phyloP scores from a whole-genome alignment of 306 rosid species.

The Trifolium subterraneum region DNA sequence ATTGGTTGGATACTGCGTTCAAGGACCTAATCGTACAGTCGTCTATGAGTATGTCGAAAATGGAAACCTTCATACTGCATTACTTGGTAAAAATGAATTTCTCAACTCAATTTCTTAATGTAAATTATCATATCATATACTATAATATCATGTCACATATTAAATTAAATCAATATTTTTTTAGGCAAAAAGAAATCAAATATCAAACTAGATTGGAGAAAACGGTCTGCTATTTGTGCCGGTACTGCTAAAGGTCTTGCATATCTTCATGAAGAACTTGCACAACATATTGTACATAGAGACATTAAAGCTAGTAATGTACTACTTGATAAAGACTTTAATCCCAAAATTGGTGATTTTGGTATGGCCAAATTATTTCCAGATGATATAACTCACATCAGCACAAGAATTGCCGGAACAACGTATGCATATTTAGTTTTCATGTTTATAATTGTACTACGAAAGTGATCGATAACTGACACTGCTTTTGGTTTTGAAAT shows the following conservation, averaged over 20 bases:
- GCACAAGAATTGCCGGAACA: constrained; percentile 98
- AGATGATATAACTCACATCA: constrained; percentile 88
- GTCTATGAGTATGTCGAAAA: constrained; percentile 87
- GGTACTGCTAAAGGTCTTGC: constrained; percentile 83
- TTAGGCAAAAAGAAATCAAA: constrained; percentile 53
- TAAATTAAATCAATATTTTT: constrained; percentile 28
- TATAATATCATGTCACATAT: background rate
- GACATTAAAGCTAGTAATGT: constrained; percentile 96
- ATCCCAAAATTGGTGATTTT: constrained; percentile 95
- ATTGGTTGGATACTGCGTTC: constrained; percentile 82
- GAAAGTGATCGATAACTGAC: constrained; percentile 13
- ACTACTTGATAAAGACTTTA: constrained; percentile 73
- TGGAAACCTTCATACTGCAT: constrained; percentile 73
- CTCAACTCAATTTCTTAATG: constrained; percentile 12
- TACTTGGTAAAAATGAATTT: constrained; percentile 63
- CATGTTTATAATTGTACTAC: constrained; percentile 25
- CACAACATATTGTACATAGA: constrained; percentile 88
- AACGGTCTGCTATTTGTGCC: constrained; percentile 77
- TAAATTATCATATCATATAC: constrained; percentile 26
- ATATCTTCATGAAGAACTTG: constrained; percentile 91
- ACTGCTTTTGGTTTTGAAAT: constrained; percentile 43
- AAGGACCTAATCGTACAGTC: constrained; percentile 72
- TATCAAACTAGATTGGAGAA: constrained; percentile 71
- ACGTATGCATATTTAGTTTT: constrained; percentile 64
- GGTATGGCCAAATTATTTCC: constrained; percentile 98